Percentiles rank a stretch among this genome's conserved stretches.
Conservation (phyloP, 345 rosid species). For the Cardiospermum halicacabum region DNA sequence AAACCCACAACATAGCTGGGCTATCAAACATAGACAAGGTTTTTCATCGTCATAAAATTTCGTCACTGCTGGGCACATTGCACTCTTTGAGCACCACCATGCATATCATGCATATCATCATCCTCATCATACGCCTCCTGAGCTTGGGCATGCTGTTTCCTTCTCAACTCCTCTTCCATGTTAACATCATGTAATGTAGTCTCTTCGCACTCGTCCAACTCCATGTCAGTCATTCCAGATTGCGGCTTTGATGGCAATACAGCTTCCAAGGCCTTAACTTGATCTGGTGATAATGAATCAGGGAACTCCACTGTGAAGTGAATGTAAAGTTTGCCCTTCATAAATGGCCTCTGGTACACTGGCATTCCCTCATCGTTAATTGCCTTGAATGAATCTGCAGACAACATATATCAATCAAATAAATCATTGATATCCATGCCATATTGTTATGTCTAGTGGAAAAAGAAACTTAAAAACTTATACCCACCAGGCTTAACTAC, state of each 20-base stretch:
- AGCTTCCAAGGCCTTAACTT: conserved; percentile 63
- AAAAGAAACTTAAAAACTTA: too few species aligned
- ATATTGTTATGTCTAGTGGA: too few species aligned
- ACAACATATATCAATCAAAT: too few species aligned
- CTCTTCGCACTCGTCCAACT: conserved; percentile 86
- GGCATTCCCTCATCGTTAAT: conserved; percentile 95
- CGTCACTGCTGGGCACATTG: conserved; percentile 77
- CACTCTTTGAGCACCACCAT: conserved; percentile 52
- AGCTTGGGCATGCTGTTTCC: conserved; percentile 53
- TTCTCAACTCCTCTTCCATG: conserved; percentile 84
- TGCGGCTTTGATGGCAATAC: conserved; percentile 50
- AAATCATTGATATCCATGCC: too few species aligned
- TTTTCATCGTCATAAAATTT: conserved; percentile 2
- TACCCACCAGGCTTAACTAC: conserved; percentile 78
- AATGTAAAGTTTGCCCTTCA: conserved; percentile 86
- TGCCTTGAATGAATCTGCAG: conserved; percentile 68
- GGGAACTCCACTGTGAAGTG: conserved; percentile 93
- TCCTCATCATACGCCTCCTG: conserved; percentile 64
- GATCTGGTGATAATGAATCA: conserved; percentile 57
- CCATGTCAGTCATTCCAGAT: conserved; percentile 61
- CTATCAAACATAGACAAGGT: too few species aligned
- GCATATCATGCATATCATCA: conserved; percentile 42
- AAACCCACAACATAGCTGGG: too few species aligned
- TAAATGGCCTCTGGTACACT: conserved; percentile 64
- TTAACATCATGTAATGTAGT: conserved; percentile 79